Conservation (phyloP, 106 monocot species). For the Dendrobium huoshanense region DNA sequence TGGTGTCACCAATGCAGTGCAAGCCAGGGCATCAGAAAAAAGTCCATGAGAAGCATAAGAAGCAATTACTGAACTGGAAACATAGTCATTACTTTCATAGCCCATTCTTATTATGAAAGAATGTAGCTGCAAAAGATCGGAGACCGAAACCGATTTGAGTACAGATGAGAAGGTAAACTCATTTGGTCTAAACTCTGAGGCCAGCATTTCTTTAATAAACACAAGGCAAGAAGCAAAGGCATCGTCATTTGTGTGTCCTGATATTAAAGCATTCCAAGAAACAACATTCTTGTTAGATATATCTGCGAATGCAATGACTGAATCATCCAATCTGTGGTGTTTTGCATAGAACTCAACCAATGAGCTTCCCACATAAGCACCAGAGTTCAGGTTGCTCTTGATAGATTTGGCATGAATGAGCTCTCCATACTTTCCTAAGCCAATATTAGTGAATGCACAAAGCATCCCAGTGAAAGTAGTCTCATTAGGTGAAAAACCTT, state of each 20-base stretch:
- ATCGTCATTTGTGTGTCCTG: constrained; percentile 16
- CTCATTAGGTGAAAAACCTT: constrained; percentile 40
- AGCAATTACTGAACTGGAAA: constrained; percentile 39
- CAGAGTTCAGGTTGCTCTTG: constrained; percentile 32
- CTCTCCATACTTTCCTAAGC: constrained; percentile 23
- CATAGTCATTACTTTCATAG: constrained; percentile 36
- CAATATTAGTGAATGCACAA: constrained; percentile 22
- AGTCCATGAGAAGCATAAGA: constrained; percentile 44
- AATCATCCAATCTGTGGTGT: constrained; percentile 17
- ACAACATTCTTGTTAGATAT: constrained; percentile 37
- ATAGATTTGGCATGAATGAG: constrained; percentile 59
- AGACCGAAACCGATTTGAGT: constrained; percentile 28
- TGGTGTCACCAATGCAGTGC: not conserved
- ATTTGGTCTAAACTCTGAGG: constrained; percentile 35
- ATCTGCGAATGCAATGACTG: constrained; percentile 27
- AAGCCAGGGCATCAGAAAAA: constrained; percentile 29
- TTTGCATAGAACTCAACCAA: constrained; percentile 55
- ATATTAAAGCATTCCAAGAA: constrained; percentile 57
- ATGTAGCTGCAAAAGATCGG: constrained; percentile 48
- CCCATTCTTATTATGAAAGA: constrained; percentile 58
- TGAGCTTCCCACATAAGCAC: constrained; percentile 37
- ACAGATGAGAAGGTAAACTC: constrained; percentile 61
- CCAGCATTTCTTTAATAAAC: constrained; percentile 50
- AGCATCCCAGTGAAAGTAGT: constrained; percentile 41
- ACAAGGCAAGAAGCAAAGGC: constrained; percentile 2